Conservation (phyloP, 1,139 yeast genomes). For the Pichia sp. region DNA sequence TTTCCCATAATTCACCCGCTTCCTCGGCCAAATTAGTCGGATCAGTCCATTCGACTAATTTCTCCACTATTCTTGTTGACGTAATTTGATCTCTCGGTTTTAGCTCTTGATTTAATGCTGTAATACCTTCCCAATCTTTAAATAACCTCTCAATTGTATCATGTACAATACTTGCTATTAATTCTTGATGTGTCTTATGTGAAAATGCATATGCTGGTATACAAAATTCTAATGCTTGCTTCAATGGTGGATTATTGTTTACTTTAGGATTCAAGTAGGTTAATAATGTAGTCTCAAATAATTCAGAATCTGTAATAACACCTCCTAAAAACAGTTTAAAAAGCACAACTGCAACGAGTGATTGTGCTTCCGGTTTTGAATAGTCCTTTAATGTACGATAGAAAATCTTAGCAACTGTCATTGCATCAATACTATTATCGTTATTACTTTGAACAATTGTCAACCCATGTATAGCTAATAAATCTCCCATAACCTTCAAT, state of each 20-base stretch:
- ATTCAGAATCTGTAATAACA: slow-evolving; percentile 59
- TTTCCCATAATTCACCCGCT: slow-evolving; percentile 35
- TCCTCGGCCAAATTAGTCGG: slow-evolving; percentile 61
- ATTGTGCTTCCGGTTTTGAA: slow-evolving; percentile 61
- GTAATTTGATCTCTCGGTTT: slow-evolving; percentile 33
- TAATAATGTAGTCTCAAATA: slow-evolving; percentile 64
- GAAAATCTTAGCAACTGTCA: slow-evolving; percentile 56
- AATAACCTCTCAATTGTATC: slow-evolving; percentile 60
- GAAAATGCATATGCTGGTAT: slow-evolving; percentile 87
- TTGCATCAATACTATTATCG: slow-evolving; percentile 54
- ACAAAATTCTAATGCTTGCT: slow-evolving; percentile 82
- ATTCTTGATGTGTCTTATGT: slow-evolving; percentile 63
- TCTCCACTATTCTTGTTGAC: slow-evolving; percentile 64
- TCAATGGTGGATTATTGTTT: slow-evolving; percentile 54
- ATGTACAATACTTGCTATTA: slow-evolving; percentile 57
- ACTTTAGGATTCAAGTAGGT: slow-evolving; percentile 71
- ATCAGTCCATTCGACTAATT: slow-evolving; percentile 80
- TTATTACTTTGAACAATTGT: slow-evolving; percentile 48
- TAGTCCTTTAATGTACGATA: slow-evolving; percentile 56
- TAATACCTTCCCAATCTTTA: slow-evolving; percentile 35
- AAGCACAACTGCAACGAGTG: slow-evolving; percentile 79
- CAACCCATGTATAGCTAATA: slow-evolving; percentile 70
- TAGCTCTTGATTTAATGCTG: slow-evolving; percentile 22
- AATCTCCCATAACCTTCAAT: slow-evolving; percentile 67
- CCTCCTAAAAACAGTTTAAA: slow-evolving; percentile 80